A percentile compares a stretch with the other conserved stretches of the same genome.
These are phyloP conservation scores for Luffa acutangula DNA, from an alignment of 306 rosid genomes.

Conservation along the genomic window DNA sequence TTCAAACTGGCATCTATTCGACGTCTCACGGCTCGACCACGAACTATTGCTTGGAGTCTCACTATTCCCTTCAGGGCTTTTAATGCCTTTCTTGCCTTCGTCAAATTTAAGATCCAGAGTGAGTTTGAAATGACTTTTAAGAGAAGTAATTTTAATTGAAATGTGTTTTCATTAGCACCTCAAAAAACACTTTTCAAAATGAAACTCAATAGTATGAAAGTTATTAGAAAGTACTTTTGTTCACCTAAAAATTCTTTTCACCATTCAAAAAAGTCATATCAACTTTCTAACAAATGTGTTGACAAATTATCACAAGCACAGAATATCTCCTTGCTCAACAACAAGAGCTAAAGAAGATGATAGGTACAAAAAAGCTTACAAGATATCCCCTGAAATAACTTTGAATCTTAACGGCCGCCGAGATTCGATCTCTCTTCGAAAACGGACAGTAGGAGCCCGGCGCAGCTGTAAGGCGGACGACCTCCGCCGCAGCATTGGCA, in stretches of 20 bases:
- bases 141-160: background rate
- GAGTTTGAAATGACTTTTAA: background rate
- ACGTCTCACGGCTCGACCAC: conserved; percentile 70
- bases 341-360: background rate
- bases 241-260: background rate
- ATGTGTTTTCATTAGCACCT: no score
- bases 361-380: conserved; percentile 26
- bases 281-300: background rate
- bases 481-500: conserved; percentile 83
- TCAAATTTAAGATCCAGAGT: conserved; percentile 12
- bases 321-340: background rate
- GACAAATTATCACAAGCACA: background rate
- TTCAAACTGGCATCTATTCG: conserved; percentile 21
- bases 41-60: conserved; percentile 71
- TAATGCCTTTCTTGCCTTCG: conserved; percentile 80
- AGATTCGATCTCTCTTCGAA: conserved; percentile 25
- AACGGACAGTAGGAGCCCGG: conserved; percentile 22
- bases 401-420: conserved; percentile 69
- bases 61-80: conserved; percentile 74
- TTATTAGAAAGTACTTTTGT: no score
- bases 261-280: background rate
- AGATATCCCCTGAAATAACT: conserved; percentile 71
- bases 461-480: conserved; percentile 50
- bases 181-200: no score
- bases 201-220: no score